Evolutionary conservation across 176 grass and related monocot species (phyloP).

Genomic region (Lolium multiflorum): DNA sequence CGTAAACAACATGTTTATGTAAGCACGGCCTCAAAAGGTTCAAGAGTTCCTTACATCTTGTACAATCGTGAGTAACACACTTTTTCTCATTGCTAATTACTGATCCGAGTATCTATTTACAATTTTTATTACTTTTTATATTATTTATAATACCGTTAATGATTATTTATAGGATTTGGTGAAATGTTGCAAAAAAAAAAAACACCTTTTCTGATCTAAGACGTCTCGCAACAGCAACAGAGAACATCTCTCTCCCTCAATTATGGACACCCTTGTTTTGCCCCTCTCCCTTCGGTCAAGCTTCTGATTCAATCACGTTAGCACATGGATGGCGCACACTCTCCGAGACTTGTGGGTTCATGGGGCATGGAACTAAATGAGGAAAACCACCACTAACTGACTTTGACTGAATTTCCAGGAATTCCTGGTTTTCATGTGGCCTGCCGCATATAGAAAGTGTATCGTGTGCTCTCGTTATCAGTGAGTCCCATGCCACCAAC

Average conservation of each 20-base stretch:
- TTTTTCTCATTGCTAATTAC: no score
- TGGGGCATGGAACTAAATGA: background rate
- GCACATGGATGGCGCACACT: constrained; percentile 14
- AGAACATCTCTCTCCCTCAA: background rate
- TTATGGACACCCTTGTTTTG: background rate
- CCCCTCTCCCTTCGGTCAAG: background rate
- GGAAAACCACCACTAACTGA: constrained; percentile 16
- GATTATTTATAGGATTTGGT: no score
- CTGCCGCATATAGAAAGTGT: background rate
- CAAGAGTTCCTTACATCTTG: background rate
- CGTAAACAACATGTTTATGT: background rate
- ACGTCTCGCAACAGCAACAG: background rate
- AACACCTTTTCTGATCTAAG: background rate
- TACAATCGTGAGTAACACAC: no score
- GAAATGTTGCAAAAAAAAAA: no score
- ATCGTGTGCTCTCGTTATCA: background rate
- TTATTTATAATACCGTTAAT: no score
- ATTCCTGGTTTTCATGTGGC: background rate
- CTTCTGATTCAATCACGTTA: background rate
- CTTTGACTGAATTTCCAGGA: background rate
- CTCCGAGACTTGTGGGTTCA: background rate
- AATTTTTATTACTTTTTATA: no score
- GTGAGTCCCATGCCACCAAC: background rate
- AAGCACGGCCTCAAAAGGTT: background rate
- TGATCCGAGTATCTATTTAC: no score